phyloP scores from a whole-genome alignment of 768 basidiomycete genomes.

The Phylloporus sp. region DNA sequence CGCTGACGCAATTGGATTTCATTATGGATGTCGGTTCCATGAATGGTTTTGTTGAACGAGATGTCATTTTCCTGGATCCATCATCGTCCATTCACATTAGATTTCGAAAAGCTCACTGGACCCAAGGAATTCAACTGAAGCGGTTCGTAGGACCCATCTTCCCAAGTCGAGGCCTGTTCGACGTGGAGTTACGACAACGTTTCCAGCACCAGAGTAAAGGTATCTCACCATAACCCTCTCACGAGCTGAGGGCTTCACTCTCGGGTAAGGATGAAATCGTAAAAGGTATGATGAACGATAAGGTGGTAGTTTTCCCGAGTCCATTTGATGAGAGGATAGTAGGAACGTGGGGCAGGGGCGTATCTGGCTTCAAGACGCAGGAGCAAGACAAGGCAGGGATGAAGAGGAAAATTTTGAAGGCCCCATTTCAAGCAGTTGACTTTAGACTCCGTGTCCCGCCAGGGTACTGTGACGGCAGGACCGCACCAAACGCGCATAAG shows the following conservation, averaged over 20 bases:
- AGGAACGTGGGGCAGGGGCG: background rate
- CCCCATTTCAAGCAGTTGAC: slow-evolving; percentile 17
- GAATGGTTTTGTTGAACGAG: slow-evolving; percentile 3
- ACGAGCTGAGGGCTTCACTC: slow-evolving; percentile 16
- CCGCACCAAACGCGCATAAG: slow-evolving; percentile 21
- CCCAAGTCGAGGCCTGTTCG: slow-evolving; percentile 9
- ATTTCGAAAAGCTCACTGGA: slow-evolving; percentile 7
- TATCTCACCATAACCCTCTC: slow-evolving; percentile 24
- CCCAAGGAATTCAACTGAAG: background rate
- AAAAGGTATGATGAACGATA: slow-evolving; percentile 29
- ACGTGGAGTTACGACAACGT: slow-evolving; percentile 1
- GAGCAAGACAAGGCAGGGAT: background rate
- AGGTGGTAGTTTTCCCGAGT: slow-evolving; percentile 13
- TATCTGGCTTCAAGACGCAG: background rate
- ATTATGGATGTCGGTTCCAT: background rate
- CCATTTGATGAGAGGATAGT: slow-evolving; percentile 11
- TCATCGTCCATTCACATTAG: background rate
- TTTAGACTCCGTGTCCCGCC: slow-evolving; percentile 19
- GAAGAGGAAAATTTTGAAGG: slow-evolving; percentile 1
- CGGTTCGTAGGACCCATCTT: background rate
- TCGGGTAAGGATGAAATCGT: slow-evolving; percentile 29
- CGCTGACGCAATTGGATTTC: slow-evolving; percentile 3
- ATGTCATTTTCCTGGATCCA: slow-evolving; percentile 9
- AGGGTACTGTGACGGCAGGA: slow-evolving; percentile 26
- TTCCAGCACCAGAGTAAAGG: slow-evolving; percentile 6